These are phyloP conservation scores for Fusarium nurragi DNA, from an alignment of 2,329 filamentous ascomycete genomes.

Conservation along the genomic window DNA sequence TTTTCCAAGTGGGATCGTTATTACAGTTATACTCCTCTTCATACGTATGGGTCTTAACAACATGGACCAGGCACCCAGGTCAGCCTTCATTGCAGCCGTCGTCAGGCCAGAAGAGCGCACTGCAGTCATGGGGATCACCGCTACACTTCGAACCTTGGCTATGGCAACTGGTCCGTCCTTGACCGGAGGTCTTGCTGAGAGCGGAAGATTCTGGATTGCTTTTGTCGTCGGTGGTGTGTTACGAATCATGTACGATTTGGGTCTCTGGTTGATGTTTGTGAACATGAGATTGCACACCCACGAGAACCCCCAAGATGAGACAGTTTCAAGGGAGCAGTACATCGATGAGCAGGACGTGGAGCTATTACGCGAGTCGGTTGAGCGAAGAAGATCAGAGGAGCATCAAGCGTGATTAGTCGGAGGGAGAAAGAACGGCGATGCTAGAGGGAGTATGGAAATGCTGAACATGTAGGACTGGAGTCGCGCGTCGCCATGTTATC, in stretches of 20 bases:
- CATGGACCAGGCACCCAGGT: slow-evolving; percentile 74
- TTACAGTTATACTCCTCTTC: slow-evolving; percentile 65
- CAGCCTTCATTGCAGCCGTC: slow-evolving; percentile 73
- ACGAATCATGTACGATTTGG: slow-evolving; percentile 66
- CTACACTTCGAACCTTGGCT: slow-evolving; percentile 67
- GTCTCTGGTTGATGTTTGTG: slow-evolving; percentile 67
- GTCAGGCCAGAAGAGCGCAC: slow-evolving; percentile 72
- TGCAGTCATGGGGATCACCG: slow-evolving; percentile 75
- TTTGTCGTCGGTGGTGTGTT: slow-evolving; percentile 65
- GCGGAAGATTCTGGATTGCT: slow-evolving; percentile 67
- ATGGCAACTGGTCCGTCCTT: slow-evolving; percentile 63
- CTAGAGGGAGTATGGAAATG: no score
- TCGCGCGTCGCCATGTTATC: no score
- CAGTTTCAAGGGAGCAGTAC: neutral
- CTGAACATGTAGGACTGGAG: no score
- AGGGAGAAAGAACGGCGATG: no score
- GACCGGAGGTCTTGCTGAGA: slow-evolving; percentile 64
- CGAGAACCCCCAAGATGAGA: slow-evolving; percentile 42
- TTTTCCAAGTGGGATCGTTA: slow-evolving; percentile 58
- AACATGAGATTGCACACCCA: slow-evolving; percentile 63
- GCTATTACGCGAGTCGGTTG: neutral
- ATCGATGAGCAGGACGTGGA: slow-evolving; percentile 31
- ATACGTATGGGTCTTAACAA: slow-evolving; percentile 70
- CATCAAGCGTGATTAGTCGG: neutral
- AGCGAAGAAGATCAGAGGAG: slow-evolving; percentile 4